Evolutionary conservation across 352 stramenopile genomes (phyloP).

Genomic region (Globisporangium megalacanthum): DNA sequence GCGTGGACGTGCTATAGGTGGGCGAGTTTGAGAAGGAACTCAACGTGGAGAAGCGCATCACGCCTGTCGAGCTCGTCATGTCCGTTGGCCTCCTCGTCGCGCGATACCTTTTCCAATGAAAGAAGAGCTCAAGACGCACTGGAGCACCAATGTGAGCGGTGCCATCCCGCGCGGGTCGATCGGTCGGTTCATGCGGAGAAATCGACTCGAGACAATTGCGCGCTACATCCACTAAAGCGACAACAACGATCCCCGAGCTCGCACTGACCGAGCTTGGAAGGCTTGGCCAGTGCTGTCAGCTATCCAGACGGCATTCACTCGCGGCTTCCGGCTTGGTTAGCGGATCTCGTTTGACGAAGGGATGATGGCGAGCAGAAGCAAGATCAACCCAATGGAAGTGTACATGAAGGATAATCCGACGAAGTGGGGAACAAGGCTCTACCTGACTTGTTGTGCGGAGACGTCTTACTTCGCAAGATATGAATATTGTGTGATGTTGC

Average conservation of each 20-base stretch:
- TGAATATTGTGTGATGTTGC: not conserved
- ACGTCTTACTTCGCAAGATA: not conserved
- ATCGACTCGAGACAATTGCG: not conserved
- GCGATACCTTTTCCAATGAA: not conserved
- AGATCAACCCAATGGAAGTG: conserved; percentile 3
- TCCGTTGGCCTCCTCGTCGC: not conserved
- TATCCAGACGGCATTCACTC: conserved; percentile 3
- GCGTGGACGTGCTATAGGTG: not conserved
- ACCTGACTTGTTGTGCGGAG: conserved; percentile 8
- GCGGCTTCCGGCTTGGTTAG: conserved; percentile 3
- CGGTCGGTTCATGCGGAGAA: not conserved
- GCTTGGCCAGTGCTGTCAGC: not conserved
- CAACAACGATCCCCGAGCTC: not conserved
- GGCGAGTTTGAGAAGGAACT: not conserved
- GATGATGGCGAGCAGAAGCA: conserved; percentile 1
- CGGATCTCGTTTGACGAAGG: conserved; percentile 4
- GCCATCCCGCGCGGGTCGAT: not conserved
- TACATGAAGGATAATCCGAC: conserved; percentile 10
- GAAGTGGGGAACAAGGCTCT: conserved; percentile 9
- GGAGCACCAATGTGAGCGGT: not conserved
- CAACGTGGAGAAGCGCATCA: not conserved
- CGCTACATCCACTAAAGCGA: not conserved
- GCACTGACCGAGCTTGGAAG: not conserved
- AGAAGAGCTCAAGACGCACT: not conserved
- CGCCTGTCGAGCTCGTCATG: not conserved